Evolutionary conservation across 2,329 filamentous ascomycete species (phyloP), one percentile per base, ranked within the genome.

Genomic region (Aspergillus alliaceus): DNA sequence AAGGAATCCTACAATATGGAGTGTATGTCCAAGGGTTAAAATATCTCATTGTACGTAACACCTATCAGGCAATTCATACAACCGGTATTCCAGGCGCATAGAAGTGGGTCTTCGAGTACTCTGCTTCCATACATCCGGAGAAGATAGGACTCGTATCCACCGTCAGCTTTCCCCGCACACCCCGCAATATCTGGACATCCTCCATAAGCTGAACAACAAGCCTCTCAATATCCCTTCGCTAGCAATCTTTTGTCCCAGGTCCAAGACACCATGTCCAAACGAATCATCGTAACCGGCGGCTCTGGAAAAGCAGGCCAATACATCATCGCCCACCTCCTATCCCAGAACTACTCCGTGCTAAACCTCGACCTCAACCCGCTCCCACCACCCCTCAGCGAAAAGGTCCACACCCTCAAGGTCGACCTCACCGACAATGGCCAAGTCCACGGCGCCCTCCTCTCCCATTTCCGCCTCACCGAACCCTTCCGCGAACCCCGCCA

Each of bases 371-470:
- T 85, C 4, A 68, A 73, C 15, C 75, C 79, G 6, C 75, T 80
- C 20, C 64, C 70, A 4, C 31, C 48, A 4, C 49, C 32, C 4
- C 50, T 63, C 15, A 77, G 78, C 54, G 78, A 75, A 3, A 68
- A 69, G 27, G 79, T 85, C 49, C 81, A 82, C 67, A 85, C 83
- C 0, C 69, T 86, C 42, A 83, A 82, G 60, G 78, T 78, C 12
- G 83, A 85, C 64, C 75, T 86, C 40, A 83, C 82, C 8, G 76
- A 84, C 62, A 76, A 72, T 40, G 82, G 82, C 22, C 81, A 85
- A 66, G 81, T 83, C 54, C 84, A 82, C 75, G 83, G 81, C 57
- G 82, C 82, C 5, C 66, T 85, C 11, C 81, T 79, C 12, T 82
- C 80, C 0, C 83, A 87, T 63, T 86, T 85, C 72, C 74, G 80